Evolutionary conservation across 305 asterid genomes (phyloP).

Genomic region (Nicotiana rustica): DNA sequence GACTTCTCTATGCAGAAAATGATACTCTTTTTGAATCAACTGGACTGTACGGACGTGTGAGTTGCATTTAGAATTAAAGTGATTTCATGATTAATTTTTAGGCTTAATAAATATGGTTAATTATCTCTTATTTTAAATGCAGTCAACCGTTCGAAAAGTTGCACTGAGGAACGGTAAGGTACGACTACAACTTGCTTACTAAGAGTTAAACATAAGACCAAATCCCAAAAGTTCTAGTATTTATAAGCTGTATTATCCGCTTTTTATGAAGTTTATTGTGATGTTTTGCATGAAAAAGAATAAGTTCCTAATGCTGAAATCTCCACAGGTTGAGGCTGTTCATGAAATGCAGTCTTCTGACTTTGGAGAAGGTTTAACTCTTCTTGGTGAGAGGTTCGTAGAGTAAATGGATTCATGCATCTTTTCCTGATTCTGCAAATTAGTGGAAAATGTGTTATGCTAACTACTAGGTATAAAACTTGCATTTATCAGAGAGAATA

Average conservation of each 20-base stretch:
- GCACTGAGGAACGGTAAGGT: slow-evolving; percentile 39
- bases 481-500: slow-evolving; percentile 10
- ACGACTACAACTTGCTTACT: slow-evolving; percentile 14
- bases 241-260: neutral
- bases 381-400: slow-evolving; percentile 40
- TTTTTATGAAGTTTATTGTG: neutral
- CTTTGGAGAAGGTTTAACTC: slow-evolving; percentile 43
- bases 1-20: slow-evolving; percentile 40
- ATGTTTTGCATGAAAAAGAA: neutral
- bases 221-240: neutral
- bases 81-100: neutral
- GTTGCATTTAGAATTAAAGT: slow-evolving; percentile 19
- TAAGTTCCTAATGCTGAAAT: neutral
- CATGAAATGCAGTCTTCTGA: slow-evolving; percentile 36
- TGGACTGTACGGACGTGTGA: slow-evolving; percentile 39
- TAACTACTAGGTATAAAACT: neutral
- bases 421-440: slow-evolving; percentile 23
- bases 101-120: neutral
- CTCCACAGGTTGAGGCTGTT: slow-evolving; percentile 36
- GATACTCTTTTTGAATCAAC: slow-evolving; percentile 41
- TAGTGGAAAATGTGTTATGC: neutral
- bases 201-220: neutral
- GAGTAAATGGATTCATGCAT: neutral
- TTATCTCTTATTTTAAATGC: slow-evolving; percentile 16
- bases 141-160: slow-evolving; percentile 43